Evolutionary conservation across 1,284 basidiomycete species (phyloP), one percentile per base, ranked within the genome.

Genomic region (Malassezia furfur): DNA sequence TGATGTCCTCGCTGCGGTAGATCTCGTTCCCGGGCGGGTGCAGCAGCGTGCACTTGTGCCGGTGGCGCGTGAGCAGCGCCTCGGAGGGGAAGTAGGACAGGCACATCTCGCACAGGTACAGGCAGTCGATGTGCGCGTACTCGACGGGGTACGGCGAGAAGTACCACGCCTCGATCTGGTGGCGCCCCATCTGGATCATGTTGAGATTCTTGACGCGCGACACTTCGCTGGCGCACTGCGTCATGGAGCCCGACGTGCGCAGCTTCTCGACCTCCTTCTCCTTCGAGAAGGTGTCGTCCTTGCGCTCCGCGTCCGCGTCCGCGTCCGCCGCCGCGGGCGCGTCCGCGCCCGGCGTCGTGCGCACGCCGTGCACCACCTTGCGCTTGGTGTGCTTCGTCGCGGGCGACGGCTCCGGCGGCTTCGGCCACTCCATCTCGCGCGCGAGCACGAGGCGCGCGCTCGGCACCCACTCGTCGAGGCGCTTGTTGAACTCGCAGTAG

Each of bases 91-190:
- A 74, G 66, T 72, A 74, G 14, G 59, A 63, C 3, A 74, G 57
- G 54, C 94, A 99, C 84, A 94, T 96, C 78, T 99, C 94, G 84
- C 94, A 99, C 74, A 99, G 84, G 80, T 91, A 96, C 45, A 98
- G 82, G 60, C 91, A 80, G 25, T 91, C 90, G 31, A 94, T 83
- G 77, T 98, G 87, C 37, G 93, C 89, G 78, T 88, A 98, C 78
- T 98, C 94, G 77, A 90, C 85, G 5, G 94, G 94, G 78, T 98
- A 98, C 6, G 94, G 93, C 68, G 88, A 91, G 80, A 98, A 98
- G 78, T 98, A 99, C 94, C 94, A 99, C 9, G 91, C 86, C 70
- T 98, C 91, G 66, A 98, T 87, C 78, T 96, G 89, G 78, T 93
- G 85, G 75, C 84, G 85, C 60, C 94, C 94, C 67, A 98, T 98